Percentiles rank a stretch among this genome's conserved stretches.
Conservation (phyloP, 2,329 filamentous ascomycete genomes). For the Coleophoma crateriformis region DNA sequence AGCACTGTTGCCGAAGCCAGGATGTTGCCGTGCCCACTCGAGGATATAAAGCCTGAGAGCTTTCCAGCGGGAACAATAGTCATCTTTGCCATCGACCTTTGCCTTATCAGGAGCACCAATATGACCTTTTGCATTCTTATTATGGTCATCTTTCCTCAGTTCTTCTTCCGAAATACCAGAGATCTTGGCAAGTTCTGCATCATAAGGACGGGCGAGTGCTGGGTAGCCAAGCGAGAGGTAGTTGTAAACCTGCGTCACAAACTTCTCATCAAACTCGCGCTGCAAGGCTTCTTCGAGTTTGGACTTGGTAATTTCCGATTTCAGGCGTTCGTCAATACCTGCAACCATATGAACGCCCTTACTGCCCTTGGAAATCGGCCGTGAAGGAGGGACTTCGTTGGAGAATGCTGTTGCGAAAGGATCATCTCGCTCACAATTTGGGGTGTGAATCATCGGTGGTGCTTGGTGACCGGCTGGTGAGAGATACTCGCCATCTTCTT, state of each 20-base stretch:
- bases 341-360: conserved; percentile 24
- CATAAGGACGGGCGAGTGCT: conserved; percentile 74
- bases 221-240: conserved; percentile 93
- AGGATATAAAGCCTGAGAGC: conserved; percentile 78
- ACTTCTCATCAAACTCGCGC: conserved; percentile 72
- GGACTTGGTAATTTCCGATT: conserved; percentile 17
- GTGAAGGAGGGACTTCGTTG: conserved; percentile 7
- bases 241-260: conserved; percentile 95
- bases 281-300: conserved; percentile 32
- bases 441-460: conserved; percentile 30
- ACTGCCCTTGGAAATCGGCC: conserved; percentile 1
- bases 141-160: conserved; percentile 65
- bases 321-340: conserved; percentile 22
- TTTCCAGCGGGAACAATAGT: conserved; percentile 67
- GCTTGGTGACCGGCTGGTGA: conserved; percentile 23
- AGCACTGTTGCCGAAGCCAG: conserved; percentile 56
- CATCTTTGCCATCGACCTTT: conserved; percentile 28
- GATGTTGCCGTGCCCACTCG: conserved; percentile 88
- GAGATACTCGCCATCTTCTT: conserved; percentile 28
- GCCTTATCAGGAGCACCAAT: conserved; percentile 52
- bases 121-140: conserved; percentile 64
- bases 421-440: conserved; percentile 27
- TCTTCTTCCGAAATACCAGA: conserved; percentile 63
- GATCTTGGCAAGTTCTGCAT: conserved; percentile 80
- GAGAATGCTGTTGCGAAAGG: conserved; percentile 25